Conservation (phyloP, 345 rosid genomes). For the Physaria fendleri region DNA sequence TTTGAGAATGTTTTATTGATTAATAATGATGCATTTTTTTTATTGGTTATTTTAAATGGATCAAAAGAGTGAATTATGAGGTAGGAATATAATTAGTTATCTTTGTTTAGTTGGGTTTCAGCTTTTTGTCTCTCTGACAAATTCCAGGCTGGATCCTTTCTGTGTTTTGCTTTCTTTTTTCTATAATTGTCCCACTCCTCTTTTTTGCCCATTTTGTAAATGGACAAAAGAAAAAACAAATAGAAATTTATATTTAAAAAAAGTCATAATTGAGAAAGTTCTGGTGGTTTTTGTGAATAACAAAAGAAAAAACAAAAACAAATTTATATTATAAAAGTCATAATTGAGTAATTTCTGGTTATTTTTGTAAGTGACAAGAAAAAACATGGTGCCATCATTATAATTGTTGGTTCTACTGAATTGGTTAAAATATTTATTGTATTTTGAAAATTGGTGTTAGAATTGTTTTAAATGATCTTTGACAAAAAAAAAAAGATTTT, state of each 20-base stretch:
- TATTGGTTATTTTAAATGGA: too few species aligned
- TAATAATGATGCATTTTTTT: too few species aligned
- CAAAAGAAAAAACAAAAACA: constrained; percentile 5
- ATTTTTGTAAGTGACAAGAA: too few species aligned
- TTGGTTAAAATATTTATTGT: too few species aligned
- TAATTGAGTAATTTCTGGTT: too few species aligned
- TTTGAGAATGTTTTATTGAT: too few species aligned
- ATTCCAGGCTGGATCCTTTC: constrained; percentile 26
- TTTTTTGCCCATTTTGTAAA: neutral
- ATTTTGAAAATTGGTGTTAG: too few species aligned
- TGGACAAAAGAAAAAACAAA: neutral
- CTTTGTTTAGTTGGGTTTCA: constrained; percentile 4
- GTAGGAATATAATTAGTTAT: constrained; percentile 5
- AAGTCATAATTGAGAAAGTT: neutral
- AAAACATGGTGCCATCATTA: too few species aligned
- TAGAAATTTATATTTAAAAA: neutral
- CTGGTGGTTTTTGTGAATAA: constrained; percentile 13
- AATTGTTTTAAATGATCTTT: too few species aligned
- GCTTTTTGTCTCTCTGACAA: constrained; percentile 28
- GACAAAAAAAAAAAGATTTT: too few species aligned
- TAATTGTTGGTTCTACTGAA: too few species aligned
- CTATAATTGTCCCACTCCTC: neutral
- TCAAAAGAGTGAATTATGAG: constrained; percentile 2
- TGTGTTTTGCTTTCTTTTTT: constrained; percentile 19
- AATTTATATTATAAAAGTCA: too few species aligned